Conservation (phyloP, 768 basidiomycete genomes). For the Cystobasidium tubakii region DNA sequence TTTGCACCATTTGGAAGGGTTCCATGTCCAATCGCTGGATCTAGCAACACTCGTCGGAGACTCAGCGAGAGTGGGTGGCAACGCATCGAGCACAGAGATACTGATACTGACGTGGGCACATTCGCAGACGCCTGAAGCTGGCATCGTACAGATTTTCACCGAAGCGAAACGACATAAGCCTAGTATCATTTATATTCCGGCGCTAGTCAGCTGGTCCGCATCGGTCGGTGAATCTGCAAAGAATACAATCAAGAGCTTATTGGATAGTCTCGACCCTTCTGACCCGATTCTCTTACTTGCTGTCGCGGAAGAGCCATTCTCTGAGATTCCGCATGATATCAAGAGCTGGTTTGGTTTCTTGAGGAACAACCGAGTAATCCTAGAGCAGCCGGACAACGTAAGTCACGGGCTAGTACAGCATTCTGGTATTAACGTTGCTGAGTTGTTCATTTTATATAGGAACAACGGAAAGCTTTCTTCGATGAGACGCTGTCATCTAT, state of each 20-base stretch:
- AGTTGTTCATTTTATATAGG: slow-evolving; percentile 37
- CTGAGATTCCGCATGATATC: slow-evolving; percentile 71
- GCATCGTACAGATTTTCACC: slow-evolving; percentile 86
- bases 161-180: slow-evolving; percentile 97
- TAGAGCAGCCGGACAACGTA: slow-evolving; percentile 56
- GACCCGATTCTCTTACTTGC: slow-evolving; percentile 91
- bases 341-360: slow-evolving; percentile 79
- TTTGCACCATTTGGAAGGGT: slow-evolving; percentile 89
- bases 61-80: slow-evolving; percentile 67
- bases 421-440: neutral
- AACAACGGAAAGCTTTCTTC: slow-evolving; percentile 72
- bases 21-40: slow-evolving; percentile 88
- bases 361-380: slow-evolving; percentile 66
- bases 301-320: slow-evolving; percentile 70
- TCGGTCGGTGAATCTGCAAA: slow-evolving; percentile 77
- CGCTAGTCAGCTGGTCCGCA: slow-evolving; percentile 74
- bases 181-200: slow-evolving; percentile 89
- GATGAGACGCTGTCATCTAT: slow-evolving; percentile 64
- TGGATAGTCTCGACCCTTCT: slow-evolving; percentile 81
- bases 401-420: slow-evolving; percentile 22
- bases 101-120: slow-evolving; percentile 11
- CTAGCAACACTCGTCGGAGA: slow-evolving; percentile 81
- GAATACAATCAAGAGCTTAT: slow-evolving; percentile 77
- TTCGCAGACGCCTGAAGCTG: slow-evolving; percentile 76
- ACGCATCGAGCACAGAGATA: neutral